Base-by-base conservation (phyloP, 2,329 filamentous ascomycete species). In the Escovopsis sp. region DNA sequence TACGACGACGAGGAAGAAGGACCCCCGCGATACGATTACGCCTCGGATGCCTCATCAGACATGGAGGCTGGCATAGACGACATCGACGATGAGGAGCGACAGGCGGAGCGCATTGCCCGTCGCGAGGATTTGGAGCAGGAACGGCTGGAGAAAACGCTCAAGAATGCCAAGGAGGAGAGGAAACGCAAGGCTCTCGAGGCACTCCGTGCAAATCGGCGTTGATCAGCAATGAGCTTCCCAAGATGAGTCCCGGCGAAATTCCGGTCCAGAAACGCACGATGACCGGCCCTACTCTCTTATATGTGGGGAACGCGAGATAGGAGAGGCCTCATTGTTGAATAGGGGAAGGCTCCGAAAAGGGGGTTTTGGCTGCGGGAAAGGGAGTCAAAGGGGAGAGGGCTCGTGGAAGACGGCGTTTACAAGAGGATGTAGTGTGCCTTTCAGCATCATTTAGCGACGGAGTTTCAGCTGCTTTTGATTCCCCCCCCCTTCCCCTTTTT, bases 1-100 rank as follows among this genome's bases (percentile, higher is more conserved):
- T 75, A 76, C 45, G 72, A 77, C 36, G 73, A 76, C 11, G 73
- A 76, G 0, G 72, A 73, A 11, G 64, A 60, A 5, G 28, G 11
- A 7, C 8, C 28, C 7, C 64, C 60, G 30, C 60, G 62, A 6
- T 70, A 73, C 47, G 68, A 67, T 39, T 80, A 83, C 48, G 71
- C 66, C 3, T 79, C 76, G 1, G 81, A 82, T 43, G 75, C 58
- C 6, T 82, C 79, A 5, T 85, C 80, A 6, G 83, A 85, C 52
- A 87, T 87, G 80, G 82, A 87, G 58, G 84, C 81, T 2, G 82
- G 81, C 32, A 58, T 81, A 33, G 80, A 79, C 46, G 82, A 87
- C 51, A 74, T 88, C 41, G 81, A 86, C 47, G 65, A 71, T 33
- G 84, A 89, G 57, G 84, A 89, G 57, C 64, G 68, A 38, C 56